Evolutionary conservation across 1,284 basidiomycete species (phyloP).

Genomic region (Termitomyces sp.): DNA sequence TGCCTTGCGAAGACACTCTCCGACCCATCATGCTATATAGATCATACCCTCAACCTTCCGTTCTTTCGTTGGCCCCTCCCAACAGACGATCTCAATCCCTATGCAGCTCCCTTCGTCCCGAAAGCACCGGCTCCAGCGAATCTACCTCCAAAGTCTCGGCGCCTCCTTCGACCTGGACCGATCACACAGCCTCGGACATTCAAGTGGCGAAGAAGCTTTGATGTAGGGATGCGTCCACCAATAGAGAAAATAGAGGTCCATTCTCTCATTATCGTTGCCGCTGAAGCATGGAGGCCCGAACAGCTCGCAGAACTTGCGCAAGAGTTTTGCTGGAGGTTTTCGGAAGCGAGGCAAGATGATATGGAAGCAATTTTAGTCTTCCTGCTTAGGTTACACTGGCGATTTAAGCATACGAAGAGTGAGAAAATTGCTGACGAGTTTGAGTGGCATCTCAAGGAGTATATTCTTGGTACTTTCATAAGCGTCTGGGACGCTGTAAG

Average conservation of each 20-base stretch:
- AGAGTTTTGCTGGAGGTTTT: slow-evolving; percentile 14
- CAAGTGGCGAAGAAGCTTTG: slow-evolving; percentile 15
- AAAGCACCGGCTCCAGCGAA: neutral
- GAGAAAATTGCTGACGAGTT: slow-evolving; percentile 11
- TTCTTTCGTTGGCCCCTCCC: neutral
- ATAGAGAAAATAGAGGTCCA: slow-evolving; percentile 6
- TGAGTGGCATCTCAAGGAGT: slow-evolving; percentile 15
- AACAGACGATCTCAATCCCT: slow-evolving; percentile 13
- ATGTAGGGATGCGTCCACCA: slow-evolving; percentile 3
- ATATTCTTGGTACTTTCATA: slow-evolving; percentile 14
- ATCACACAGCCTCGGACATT: slow-evolving; percentile 7
- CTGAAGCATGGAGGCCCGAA: slow-evolving; percentile 12
- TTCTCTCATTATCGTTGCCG: slow-evolving; percentile 12
- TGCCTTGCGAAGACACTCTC: neutral
- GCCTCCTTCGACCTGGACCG: slow-evolving; percentile 11
- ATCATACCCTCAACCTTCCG: neutral
- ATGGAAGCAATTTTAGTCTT: slow-evolving; percentile 9
- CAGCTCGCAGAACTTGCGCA: slow-evolving; percentile 17
- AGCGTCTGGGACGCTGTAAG: slow-evolving; percentile 19
- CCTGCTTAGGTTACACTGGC: slow-evolving; percentile 8
- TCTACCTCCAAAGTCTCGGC: slow-evolving; percentile 7
- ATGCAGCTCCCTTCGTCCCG: slow-evolving; percentile 14
- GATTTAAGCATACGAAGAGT: slow-evolving; percentile 11
- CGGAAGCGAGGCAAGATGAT: slow-evolving; percentile 9
- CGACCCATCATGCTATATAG: neutral